Evolutionary conservation across 1,139 yeast species (phyloP), one percentile per base, ranked within the genome.

Genomic region (Debaryomyces udenii): DNA sequence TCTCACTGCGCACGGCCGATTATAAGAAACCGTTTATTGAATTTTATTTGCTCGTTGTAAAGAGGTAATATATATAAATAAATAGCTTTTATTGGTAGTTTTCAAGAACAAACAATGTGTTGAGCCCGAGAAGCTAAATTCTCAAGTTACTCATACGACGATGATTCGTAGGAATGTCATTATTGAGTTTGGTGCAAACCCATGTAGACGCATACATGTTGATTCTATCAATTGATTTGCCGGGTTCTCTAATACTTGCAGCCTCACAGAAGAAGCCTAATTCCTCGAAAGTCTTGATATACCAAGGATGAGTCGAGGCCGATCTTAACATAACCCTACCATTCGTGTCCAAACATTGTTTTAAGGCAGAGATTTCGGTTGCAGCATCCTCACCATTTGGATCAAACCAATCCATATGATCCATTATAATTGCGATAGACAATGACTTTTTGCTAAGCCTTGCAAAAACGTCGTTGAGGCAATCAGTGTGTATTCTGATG

Each of bases 331-430:
- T 64, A 4, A 86, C 93, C 47, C 89, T 72, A 7, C 95, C 96
- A 31, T 82, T 81, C 20, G 74, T 72, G 6, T 78, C 76, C 45
- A 87, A 70, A 18, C 90, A 86, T 40, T 74, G 71, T 57, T 74
- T 75, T 39, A 86, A 70, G 0, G 89, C 87, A 23, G 71, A 59
- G 50, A 87, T 82, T 60, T 87, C 95, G 40, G 74, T 70, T 37
- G 72, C 66, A 9, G 88, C 93, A 26, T 83, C 91, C 6, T 55
- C 53, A 13, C 84, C 85, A 15, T 70, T 61, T 30, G 87, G 84
- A 51, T 81, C 83, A 57, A 86, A 86, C 95, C 95, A 87, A 62
- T 87, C 96, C 93, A 86, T 85, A 59, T 87, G 96, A 61, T 87
- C 96, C 96, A 87, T 87, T 43, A 87, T 84, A 37, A 87, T 78